Evolutionary conservation across 2,329 filamentous ascomycete species (phyloP), one percentile per base, ranked within the genome.

Genomic region (Fusarium liriodendri): DNA sequence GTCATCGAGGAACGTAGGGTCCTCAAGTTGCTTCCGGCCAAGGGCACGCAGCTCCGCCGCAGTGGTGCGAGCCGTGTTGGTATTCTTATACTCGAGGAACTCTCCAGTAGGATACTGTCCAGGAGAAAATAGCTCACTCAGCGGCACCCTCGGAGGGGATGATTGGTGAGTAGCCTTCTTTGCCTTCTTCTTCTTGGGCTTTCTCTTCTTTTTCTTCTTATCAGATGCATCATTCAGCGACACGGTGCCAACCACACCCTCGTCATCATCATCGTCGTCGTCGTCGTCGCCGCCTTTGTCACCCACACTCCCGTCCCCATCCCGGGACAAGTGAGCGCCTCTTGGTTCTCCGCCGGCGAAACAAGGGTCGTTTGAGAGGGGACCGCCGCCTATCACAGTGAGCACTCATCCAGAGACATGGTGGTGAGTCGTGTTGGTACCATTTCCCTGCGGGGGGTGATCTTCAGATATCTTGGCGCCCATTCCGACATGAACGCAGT

Each of bases 1-100:
- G 76, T 96, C 92, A 58, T 88, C 88, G 55, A 96, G 85, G 83
- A 94, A 94, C 89, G 63, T 27, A 9, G 63, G 68, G 32, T 83
- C 79, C 16, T 82, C 79, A 2, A 80, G 62, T 3, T 80, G 76
- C 22, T 67, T 55, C 10, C 76, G 75, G 3, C 64, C 66, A 5
- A 64, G 55, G 27, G 73, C 68, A 16, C 80, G 81, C 16, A 68
- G 2, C 68, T 83, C 81, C 2, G 64, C 69, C 3, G 69, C 71
- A 6, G 78, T 79, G 3, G 73, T 76, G 20, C 79, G 75, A 27
- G 71, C 58, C 2, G 69, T 79, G 63, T 75, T 79, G 1, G 62
- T 64, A n/a, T 69, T 50, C 8, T 69, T 58, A 22, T 83, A 82
- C 0, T 64, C 64, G 18, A 78, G 67, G 5, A 79, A 37, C 59